These are phyloP conservation scores for Pisolithus thermaeus DNA, from an alignment of 1,284 basidiomycete genomes.

Conservation along the genomic window DNA sequence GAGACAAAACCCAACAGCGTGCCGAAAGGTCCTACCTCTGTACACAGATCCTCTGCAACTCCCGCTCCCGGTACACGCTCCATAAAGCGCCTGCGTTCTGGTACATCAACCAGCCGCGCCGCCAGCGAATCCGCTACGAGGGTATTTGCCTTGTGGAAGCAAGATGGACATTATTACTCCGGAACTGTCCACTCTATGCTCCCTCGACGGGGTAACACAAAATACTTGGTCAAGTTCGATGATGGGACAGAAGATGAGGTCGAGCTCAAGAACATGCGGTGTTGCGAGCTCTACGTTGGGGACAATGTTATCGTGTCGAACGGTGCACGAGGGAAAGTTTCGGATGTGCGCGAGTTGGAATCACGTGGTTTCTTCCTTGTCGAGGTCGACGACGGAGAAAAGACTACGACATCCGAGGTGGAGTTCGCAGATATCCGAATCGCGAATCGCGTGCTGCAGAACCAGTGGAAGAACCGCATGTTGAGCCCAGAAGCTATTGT, in stretches of 20 bases:
- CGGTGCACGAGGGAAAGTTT: slow-evolving; percentile 29
- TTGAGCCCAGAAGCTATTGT: slow-evolving; percentile 37
- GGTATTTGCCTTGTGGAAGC: slow-evolving; percentile 64
- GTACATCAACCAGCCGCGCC: slow-evolving; percentile 21
- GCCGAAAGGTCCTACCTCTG: slow-evolving; percentile 22
- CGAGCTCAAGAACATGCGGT: slow-evolving; percentile 50
- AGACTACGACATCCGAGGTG: slow-evolving; percentile 24
- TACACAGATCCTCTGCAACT: slow-evolving; percentile 27
- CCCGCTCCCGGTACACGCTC: slow-evolving; percentile 26
- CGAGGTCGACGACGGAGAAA: slow-evolving; percentile 34
- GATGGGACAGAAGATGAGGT: slow-evolving; percentile 45
- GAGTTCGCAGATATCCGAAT: slow-evolving; percentile 39
- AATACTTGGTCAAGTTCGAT: slow-evolving; percentile 54
- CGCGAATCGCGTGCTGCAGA: slow-evolving; percentile 40
- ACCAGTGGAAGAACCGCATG: slow-evolving; percentile 48
- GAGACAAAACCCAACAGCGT: slow-evolving; percentile 19
- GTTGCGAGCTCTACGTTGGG: slow-evolving; percentile 41
- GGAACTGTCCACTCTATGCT: slow-evolving; percentile 43
- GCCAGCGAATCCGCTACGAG: slow-evolving; percentile 35
- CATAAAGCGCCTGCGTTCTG: slow-evolving; percentile 27
- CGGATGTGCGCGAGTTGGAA: slow-evolving; percentile 31
- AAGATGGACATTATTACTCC: slow-evolving; percentile 55
- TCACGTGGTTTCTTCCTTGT: slow-evolving; percentile 33
- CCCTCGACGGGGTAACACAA: slow-evolving; percentile 16
- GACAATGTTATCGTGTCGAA: slow-evolving; percentile 47